Evolutionary conservation across 306 rosid genomes (phyloP).

Genomic region (Citrullus colocynthis): DNA sequence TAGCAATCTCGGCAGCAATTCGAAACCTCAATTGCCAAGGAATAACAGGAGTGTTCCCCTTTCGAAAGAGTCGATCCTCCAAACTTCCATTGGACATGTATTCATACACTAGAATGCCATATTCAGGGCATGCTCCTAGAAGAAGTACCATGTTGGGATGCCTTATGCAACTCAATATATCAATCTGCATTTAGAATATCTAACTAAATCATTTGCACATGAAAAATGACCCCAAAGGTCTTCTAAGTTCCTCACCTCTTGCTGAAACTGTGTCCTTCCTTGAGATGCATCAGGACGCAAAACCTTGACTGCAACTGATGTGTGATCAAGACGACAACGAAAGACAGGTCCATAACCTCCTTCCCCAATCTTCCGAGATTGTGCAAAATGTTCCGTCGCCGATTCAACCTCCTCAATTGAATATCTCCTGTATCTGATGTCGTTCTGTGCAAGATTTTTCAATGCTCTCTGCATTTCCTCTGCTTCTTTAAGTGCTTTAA

Average conservation of each 20-base stretch:
- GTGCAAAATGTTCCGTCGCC: conserved; percentile 50
- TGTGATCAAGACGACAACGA: conserved; percentile 63
- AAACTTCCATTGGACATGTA: conserved; percentile 94
- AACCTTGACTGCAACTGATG: conserved; percentile 79
- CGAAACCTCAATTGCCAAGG: conserved; percentile 72
- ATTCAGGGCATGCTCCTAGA: conserved; percentile 90
- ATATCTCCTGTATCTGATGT: conserved; percentile 58
- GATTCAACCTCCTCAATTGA: conserved; percentile 61
- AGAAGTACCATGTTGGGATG: conserved; percentile 98
- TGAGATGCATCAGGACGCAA: conserved; percentile 68
- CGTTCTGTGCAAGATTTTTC: conserved; percentile 40
- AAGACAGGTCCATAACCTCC: conserved; percentile 92
- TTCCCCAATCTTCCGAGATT: conserved; percentile 73
- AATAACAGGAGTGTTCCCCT: conserved; percentile 24
- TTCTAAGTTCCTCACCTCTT: conserved; percentile 55
- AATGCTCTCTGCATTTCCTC: conserved; percentile 47
- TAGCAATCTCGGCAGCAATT: conserved; percentile 70
- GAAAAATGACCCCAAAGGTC: neutral
- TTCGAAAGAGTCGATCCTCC: conserved; percentile 49
- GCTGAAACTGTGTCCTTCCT: conserved; percentile 74
- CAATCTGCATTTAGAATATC: conserved; percentile 41
- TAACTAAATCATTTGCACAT: neutral
- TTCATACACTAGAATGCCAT: conserved; percentile 69
- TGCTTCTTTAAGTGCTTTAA: conserved; percentile 48
- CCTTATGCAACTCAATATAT: conserved; percentile 80